Percentiles rank a stretch among this genome's conserved stretches.
These are phyloP conservation scores for Leccinum fuscescens DNA, from an alignment of 1,284 basidiomycete species.

Conservation along the genomic window DNA sequence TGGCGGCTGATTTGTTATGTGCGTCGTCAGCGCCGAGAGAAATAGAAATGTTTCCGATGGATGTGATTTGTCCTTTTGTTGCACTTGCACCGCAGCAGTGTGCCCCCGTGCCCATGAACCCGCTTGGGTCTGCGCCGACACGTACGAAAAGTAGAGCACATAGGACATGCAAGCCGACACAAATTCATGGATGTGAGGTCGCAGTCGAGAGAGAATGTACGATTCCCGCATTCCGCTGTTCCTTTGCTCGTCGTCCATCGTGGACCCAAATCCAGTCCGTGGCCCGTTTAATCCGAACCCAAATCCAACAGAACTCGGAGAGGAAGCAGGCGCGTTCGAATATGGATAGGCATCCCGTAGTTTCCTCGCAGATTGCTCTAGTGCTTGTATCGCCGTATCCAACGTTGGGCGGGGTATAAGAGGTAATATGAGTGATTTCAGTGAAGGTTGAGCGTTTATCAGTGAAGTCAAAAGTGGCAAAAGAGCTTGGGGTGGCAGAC, in stretches of 20 bases:
- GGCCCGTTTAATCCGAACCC: conserved; percentile 39
- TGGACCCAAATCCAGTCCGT: conserved; percentile 25
- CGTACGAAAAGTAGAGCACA: conserved; percentile 76
- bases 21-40: conserved; percentile 63
- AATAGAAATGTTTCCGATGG: conserved; percentile 72
- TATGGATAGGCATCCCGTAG: conserved; percentile 79
- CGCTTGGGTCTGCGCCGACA: conserved; percentile 33
- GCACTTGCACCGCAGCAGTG: conserved; percentile 43
- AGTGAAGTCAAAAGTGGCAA: conserved; percentile 69
- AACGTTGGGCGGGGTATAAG: conserved; percentile 78
- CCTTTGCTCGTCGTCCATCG: conserved; percentile 29
- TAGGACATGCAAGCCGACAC: conserved; percentile 73
- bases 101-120: conserved; percentile 37
- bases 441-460: conserved; percentile 58
- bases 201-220: conserved; percentile 71
- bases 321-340: conserved; percentile 48
- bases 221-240: conserved; percentile 64
- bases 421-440: conserved; percentile 66
- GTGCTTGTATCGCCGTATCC: conserved; percentile 66
- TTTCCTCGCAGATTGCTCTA: conserved; percentile 65
- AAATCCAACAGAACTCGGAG: conserved; percentile 47
- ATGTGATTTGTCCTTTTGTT: conserved; percentile 62
- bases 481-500: conserved; percentile 68
- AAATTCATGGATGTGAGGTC: conserved; percentile 72
- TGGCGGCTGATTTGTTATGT: conserved; percentile 63